Evolutionary conservation across 208 protist species (phyloP).

Genomic region (Leishmania braziliensis): DNA sequence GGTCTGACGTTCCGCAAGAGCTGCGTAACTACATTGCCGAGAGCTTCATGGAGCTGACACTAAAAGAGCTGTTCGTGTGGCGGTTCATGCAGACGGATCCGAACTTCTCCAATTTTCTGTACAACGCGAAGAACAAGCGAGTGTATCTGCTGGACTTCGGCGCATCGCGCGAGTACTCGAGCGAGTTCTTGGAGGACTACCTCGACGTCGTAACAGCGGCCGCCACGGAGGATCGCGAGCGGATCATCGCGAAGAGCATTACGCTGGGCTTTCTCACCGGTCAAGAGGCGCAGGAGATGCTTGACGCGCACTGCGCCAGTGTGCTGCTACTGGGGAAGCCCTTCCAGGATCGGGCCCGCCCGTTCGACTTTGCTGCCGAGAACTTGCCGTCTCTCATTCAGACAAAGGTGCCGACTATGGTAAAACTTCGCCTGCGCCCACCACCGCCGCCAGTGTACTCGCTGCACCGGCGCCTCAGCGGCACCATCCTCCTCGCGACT

Average conservation of each 20-base stretch:
- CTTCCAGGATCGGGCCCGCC: slow-evolving; percentile 64
- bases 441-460: slow-evolving; percentile 95
- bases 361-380: slow-evolving; percentile 90
- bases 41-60: slow-evolving; percentile 79
- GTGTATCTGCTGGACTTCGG: slow-evolving; percentile 95
- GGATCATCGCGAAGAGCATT: slow-evolving; percentile 87
- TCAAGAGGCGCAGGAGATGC: slow-evolving; percentile 90
- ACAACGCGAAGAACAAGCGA: slow-evolving; percentile 65
- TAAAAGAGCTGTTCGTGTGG: slow-evolving; percentile 95
- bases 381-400: slow-evolving; percentile 86
- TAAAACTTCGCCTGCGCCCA: slow-evolving; percentile 88
- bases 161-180: slow-evolving; percentile 85
- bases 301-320: slow-evolving; percentile 88
- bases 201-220: slow-evolving; percentile 92
- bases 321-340: slow-evolving; percentile 91
- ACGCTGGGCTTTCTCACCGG: slow-evolving; percentile 96
- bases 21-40: slow-evolving; percentile 80
- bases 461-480: slow-evolving; percentile 95
- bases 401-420: slow-evolving; percentile 91
- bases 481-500: slow-evolving; percentile 93
- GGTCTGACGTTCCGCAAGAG: slow-evolving; percentile 55
- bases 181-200: slow-evolving; percentile 91
- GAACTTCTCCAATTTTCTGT: slow-evolving; percentile 97
- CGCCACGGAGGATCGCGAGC: slow-evolving; percentile 68
- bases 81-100: slow-evolving; percentile 98